These are phyloP conservation scores for Hanseniaspora occidentalis DNA, from an alignment of 805 yeast genomes.

Conservation along the genomic window DNA sequence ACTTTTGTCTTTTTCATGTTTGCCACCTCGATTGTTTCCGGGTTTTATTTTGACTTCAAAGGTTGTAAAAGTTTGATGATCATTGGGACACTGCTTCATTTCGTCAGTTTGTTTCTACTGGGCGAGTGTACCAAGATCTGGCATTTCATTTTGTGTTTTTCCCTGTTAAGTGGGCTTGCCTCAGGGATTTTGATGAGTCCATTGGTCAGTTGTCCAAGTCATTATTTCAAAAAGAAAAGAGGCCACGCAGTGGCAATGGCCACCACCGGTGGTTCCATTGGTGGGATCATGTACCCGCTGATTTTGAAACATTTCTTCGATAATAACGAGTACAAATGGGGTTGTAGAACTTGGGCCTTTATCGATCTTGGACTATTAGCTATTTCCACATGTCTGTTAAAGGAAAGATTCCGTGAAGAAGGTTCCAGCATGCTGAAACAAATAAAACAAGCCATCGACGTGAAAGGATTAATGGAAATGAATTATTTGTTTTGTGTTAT, in stretches of 20 bases:
- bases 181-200: conserved; percentile 47
- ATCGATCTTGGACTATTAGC: conserved; percentile 19
- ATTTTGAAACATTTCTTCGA: conserved; percentile 30
- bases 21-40: conserved; percentile 37
- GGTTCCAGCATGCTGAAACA: conserved; percentile 36
- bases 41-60: conserved; percentile 43
- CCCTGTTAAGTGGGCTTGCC: conserved; percentile 43
- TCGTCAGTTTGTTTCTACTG: conserved; percentile 38
- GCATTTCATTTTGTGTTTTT: conserved; percentile 50
- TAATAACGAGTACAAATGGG: conserved; percentile 39
- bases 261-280: conserved; percentile 40
- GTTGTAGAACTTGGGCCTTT: conserved; percentile 39
- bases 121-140: conserved; percentile 39
- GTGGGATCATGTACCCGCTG: conserved; percentile 43
- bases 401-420: conserved; percentile 36
- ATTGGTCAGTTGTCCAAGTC: conserved; percentile 44
- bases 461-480: conserved; percentile 30
- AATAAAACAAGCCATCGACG: conserved; percentile 25
- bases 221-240: conserved; percentile 47
- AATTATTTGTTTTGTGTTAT: conserved; percentile 31
- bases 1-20: conserved; percentile 38
- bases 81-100: conserved; percentile 29
- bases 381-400: conserved; percentile 24
- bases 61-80: conserved; percentile 35
- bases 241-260: conserved; percentile 41